Conservation (phyloP, 805 yeast species). For the Yarrowia osloensis region DNA sequence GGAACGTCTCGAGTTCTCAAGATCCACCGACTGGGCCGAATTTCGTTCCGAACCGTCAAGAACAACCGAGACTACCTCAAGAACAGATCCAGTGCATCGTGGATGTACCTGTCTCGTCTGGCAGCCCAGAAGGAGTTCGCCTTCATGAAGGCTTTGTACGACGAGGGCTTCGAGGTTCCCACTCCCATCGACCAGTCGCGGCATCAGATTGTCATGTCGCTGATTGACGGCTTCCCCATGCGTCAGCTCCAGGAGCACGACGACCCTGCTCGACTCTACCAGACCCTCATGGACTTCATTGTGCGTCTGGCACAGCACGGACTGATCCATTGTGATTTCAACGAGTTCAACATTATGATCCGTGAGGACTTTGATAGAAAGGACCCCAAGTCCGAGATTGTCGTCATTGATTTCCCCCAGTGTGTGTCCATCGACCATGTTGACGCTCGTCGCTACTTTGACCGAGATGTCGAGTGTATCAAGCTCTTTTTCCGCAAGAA, state of each 20-base stretch:
- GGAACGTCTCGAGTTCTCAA: constrained; percentile 61
- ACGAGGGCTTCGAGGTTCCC: constrained; percentile 83
- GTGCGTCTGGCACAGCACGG: constrained; percentile 85
- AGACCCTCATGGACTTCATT: constrained; percentile 82
- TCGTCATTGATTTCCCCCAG: constrained; percentile 97
- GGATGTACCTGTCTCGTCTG: constrained; percentile 89
- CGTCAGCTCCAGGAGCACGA: constrained; percentile 72
- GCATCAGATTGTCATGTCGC: constrained; percentile 91
- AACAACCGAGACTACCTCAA: constrained; percentile 89
- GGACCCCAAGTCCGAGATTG: constrained; percentile 63
- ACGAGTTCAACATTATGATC: constrained; percentile 93
- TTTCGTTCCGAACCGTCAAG: constrained; percentile 88
- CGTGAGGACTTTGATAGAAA: constrained; percentile 49
- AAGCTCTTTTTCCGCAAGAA: constrained; percentile 78
- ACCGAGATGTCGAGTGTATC: constrained; percentile 91
- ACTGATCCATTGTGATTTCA: constrained; percentile 94
- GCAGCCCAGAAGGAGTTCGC: constrained; percentile 93
- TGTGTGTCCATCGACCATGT: constrained; percentile 90
- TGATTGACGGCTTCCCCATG: constrained; percentile 89
- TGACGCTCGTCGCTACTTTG: constrained; percentile 85
- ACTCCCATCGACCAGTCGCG: constrained; percentile 85
- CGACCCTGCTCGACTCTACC: constrained; percentile 70
- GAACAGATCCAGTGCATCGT: constrained; percentile 68
- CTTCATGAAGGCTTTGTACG: constrained; percentile 74
- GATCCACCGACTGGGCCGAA: constrained; percentile 90